Base-by-base conservation (phyloP, 768 basidiomycete species). In the Grammothele lineata region DNA sequence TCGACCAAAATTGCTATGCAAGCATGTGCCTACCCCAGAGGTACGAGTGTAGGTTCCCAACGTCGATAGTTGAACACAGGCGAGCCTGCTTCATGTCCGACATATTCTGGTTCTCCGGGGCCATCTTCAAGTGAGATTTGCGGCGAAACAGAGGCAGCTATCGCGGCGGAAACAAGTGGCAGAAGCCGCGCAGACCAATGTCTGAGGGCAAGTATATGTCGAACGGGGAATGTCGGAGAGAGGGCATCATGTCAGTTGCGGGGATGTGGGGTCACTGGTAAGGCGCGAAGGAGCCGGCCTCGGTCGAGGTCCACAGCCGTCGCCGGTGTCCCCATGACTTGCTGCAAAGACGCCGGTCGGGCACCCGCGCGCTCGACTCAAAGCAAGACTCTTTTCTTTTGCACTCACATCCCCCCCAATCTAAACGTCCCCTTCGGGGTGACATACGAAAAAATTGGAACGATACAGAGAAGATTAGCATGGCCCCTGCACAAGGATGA, bases 401-500 rank as follows among this genome's bases (percentile, higher is more conserved):
- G 11, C 5, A 18, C 5, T 37, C 4, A 17, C n/a, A 15, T 3
- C 5, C 19, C 21, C 10, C n/a, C 8, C 19, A 1, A 1, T 21
- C n/a, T 19, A n/a, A 40, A 12, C 80, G 82, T 83, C 82, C 84
- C 83, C 83, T 86, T 85, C 82, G 83, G 83, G 83, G 87, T 85
- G 85, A 83, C 87, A 87, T 85, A 89, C 82, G 85, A 86, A 87
- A 92, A 92, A 90, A 87, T 92, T 92, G 91, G 88, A 93, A 92
- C 90, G 87, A 93, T 94, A 93, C 92, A 93, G 92, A 95, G 92
- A 94, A 94, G 92, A 93, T 95, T 93, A 94, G 92, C 92, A 95
- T 95, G 89, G 93, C 92, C 92, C 93, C 92, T 95, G 92, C 93
- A 95, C 92, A 96, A 95, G 93, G 92, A 95, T 94, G 92, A 93